A percentile compares a stretch with the other conserved stretches of the same genome.
Conservation (phyloP, 768 basidiomycete species). For the Coprinopsis strossmayeri region DNA sequence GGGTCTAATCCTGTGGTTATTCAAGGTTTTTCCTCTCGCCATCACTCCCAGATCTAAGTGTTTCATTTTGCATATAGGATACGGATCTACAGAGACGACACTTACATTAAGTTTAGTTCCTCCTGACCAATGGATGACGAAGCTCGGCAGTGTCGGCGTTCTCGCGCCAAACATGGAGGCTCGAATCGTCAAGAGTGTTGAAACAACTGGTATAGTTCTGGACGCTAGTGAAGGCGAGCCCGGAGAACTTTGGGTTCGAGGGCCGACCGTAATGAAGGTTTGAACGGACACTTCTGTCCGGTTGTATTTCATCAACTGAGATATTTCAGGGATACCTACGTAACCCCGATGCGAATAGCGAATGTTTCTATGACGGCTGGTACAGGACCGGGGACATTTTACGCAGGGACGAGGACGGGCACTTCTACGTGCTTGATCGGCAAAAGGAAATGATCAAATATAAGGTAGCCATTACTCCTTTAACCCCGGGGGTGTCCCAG, state of each 20-base stretch:
- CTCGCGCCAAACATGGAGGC: slow-evolving; percentile 57
- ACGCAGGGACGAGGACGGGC: slow-evolving; percentile 47
- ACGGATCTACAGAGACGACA: slow-evolving; percentile 60
- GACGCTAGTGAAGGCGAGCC: slow-evolving; percentile 34
- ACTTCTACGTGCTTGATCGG: slow-evolving; percentile 52
- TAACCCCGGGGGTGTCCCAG: no score
- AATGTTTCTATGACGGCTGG: slow-evolving; percentile 56
- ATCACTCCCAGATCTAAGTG: background rate
- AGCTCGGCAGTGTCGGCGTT: slow-evolving; percentile 49
- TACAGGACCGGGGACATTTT: slow-evolving; percentile 70
- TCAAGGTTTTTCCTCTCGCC: slow-evolving; percentile 15
- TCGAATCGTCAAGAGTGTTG: slow-evolving; percentile 41
- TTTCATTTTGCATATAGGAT: slow-evolving; percentile 25
- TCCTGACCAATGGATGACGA: slow-evolving; percentile 24
- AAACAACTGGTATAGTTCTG: slow-evolving; percentile 6
- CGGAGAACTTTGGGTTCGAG: slow-evolving; percentile 67
- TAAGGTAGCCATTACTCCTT: no score
- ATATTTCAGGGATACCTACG: slow-evolving; percentile 48
- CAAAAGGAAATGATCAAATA: slow-evolving; percentile 56
- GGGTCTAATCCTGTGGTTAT: slow-evolving; percentile 11
- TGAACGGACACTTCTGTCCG: background rate
- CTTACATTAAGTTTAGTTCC: slow-evolving; percentile 42
- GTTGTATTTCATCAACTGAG: background rate
- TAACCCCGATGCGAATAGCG: slow-evolving; percentile 50
- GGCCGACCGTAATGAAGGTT: slow-evolving; percentile 60